These are phyloP conservation scores for Ophiostoma piceae DNA, from an alignment of 2,329 filamentous ascomycete genomes.

Conservation along the genomic window DNA sequence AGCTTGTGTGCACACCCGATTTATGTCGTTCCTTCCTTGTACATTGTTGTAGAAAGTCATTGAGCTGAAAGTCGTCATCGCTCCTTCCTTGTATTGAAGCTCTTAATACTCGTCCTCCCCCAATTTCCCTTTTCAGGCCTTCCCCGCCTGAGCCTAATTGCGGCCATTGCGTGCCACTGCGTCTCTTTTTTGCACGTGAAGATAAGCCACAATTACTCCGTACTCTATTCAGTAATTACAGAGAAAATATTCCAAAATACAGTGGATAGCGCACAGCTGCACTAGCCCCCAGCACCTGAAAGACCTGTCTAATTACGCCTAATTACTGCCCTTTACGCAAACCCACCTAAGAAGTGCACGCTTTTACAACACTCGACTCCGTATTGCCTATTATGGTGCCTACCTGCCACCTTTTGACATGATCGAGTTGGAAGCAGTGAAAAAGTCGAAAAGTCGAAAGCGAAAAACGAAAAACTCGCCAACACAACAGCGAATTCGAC, in stretches of 20 bases:
- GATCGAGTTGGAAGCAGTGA: slow-evolving; percentile 15
- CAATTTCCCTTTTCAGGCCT: neutral
- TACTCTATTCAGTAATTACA: neutral
- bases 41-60: neutral
- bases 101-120: neutral
- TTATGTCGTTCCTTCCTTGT: neutral
- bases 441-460: slow-evolving; percentile 17
- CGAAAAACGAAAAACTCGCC: neutral
- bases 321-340: neutral
- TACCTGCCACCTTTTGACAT: slow-evolving; percentile 21
- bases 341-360: slow-evolving; percentile 10
- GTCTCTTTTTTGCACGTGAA: slow-evolving; percentile 11
- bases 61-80: neutral
- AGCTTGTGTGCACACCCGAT: neutral
- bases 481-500: neutral
- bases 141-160: neutral
- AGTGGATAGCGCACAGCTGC: neutral
- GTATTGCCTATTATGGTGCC: slow-evolving; percentile 12
- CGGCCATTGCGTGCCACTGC: neutral
- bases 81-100: neutral
- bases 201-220: slow-evolving; percentile 9
- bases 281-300: neutral
- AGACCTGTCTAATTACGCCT: neutral
- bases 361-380: neutral
- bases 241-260: neutral